Conservation (phyloP, 306 rosid genomes). For the Ziziphus jujuba region DNA sequence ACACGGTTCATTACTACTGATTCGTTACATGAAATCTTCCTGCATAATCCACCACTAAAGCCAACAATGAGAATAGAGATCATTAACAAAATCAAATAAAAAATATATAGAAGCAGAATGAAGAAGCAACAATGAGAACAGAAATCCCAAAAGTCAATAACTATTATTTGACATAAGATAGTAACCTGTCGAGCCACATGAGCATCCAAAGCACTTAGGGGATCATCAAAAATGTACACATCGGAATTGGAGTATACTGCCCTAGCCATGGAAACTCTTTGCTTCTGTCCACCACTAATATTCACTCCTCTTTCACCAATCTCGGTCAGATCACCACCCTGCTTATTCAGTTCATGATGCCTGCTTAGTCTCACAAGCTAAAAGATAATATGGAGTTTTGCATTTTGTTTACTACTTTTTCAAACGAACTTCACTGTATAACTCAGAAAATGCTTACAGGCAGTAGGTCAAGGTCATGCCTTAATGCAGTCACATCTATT, state of each 20-base stretch:
- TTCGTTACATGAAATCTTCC: no score
- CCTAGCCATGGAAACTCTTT: conserved; percentile 82
- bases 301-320: conserved; percentile 91
- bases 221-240: conserved; percentile 76
- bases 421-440: conserved; percentile 12
- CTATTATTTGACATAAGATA: conserved; percentile 10
- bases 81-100: neutral
- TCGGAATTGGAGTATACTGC: conserved; percentile 78
- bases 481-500: conserved; percentile 46
- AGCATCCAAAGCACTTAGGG: conserved; percentile 83
- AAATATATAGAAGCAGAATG: neutral
- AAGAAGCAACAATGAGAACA: neutral
- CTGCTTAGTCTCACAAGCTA: neutral
- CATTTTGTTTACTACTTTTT: neutral
- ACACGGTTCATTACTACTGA: no score
- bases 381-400: neutral
- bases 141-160: neutral
- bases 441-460: conserved; percentile 34
- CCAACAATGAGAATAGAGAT: neutral
- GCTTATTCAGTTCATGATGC: conserved; percentile 21
- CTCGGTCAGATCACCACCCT: conserved; percentile 82
- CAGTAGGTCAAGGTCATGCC: conserved; percentile 45
- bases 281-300: conserved; percentile 89
- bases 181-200: conserved; percentile 77
- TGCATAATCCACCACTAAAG: neutral